These are phyloP conservation scores for Fraxinus excelsior DNA, from an alignment of 257 asterid species.

Conservation along the genomic window DNA sequence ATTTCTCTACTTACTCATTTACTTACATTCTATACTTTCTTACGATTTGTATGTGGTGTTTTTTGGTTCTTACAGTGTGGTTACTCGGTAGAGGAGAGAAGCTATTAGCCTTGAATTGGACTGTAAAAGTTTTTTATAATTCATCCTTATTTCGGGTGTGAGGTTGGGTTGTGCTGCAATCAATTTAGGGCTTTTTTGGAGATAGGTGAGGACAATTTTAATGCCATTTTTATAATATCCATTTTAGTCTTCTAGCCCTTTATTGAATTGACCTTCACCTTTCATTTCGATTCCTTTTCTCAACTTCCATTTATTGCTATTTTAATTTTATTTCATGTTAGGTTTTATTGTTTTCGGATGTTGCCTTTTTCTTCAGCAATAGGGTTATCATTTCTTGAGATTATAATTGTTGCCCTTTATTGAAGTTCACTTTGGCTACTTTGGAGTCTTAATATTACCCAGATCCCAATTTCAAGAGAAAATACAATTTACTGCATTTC, in stretches of 20 bases:
- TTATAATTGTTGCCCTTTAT: constrained; percentile 41
- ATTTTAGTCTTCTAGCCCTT: constrained; percentile 43
- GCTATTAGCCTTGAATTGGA: constrained; percentile 25
- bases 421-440: constrained; percentile 28
- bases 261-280: constrained; percentile 41
- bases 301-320: constrained; percentile 37
- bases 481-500: constrained; percentile 2
- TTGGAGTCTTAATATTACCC: constrained; percentile 15
- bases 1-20: background rate
- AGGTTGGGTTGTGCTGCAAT: constrained; percentile 30
- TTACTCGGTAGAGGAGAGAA: background rate
- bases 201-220: constrained; percentile 43
- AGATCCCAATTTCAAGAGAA: constrained; percentile 41
- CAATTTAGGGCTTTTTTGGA: constrained; percentile 35
- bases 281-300: background rate
- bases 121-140: background rate
- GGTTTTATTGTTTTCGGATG: constrained; percentile 59
- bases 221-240: constrained; percentile 30
- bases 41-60: background rate
- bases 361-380: constrained; percentile 38
- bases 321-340: constrained; percentile 3
- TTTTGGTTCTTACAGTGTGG: background rate
- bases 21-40: background rate
- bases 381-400: constrained; percentile 41
- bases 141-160: constrained; percentile 45